phyloP scores from a whole-genome alignment of 768 basidiomycete genomes.

The Mycena haematopus region DNA sequence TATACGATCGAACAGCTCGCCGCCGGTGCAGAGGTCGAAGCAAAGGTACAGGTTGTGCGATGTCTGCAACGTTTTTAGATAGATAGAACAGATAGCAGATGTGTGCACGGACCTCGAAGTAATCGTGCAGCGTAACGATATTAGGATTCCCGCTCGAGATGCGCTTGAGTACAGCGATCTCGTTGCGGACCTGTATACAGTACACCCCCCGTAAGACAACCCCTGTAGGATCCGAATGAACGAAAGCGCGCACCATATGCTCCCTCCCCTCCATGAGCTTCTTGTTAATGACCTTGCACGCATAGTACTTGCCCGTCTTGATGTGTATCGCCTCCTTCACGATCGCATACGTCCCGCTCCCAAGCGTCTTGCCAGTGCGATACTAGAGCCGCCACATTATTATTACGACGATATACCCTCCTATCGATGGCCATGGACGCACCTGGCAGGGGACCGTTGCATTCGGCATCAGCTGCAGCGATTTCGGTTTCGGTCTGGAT shows the following conservation, averaged over 20 bases:
- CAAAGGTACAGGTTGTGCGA: constrained; percentile 92
- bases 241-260: constrained; percentile 78
- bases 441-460: constrained; percentile 57
- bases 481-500: not conserved
- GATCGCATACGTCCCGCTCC: constrained; percentile 94
- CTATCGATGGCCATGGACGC: constrained; percentile 14
- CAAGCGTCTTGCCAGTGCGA: constrained; percentile 86
- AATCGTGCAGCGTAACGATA: constrained; percentile 94
- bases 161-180: constrained; percentile 93
- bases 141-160: constrained; percentile 90
- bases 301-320: constrained; percentile 91
- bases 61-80: constrained; percentile 54
- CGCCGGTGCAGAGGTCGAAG: constrained; percentile 96
- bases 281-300: constrained; percentile 99
- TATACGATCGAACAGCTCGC: constrained; percentile 98
- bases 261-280: constrained; percentile 98
- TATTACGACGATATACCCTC: not conserved
- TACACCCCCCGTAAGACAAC: constrained; percentile 9
- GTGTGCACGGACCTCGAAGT: constrained; percentile 77
- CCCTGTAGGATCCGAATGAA: not conserved
- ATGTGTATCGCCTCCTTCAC: constrained; percentile 96
- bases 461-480: constrained; percentile 18
- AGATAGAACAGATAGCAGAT: not conserved
- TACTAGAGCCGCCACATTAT: constrained; percentile 52
- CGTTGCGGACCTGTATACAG: constrained; percentile 89